Conservation (phyloP, 305 asterid species). For the Nicotiana rustica region DNA sequence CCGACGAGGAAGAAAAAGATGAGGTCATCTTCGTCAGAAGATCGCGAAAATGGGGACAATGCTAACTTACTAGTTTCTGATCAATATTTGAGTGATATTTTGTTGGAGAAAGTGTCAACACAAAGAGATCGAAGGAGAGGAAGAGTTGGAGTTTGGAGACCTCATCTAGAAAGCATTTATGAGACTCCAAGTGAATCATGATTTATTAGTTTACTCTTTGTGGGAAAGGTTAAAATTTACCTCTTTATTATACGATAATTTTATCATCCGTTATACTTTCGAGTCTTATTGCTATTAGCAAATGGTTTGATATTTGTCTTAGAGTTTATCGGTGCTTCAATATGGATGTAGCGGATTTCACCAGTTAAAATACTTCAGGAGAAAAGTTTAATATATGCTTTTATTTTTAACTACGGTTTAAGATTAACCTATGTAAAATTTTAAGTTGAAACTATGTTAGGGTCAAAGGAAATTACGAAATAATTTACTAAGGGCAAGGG, state of each 20-base stretch:
- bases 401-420: neutral
- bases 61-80: slow-evolving; percentile 47
- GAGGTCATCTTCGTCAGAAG: neutral
- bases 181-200: slow-evolving; percentile 65
- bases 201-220: neutral
- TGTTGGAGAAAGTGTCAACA: slow-evolving; percentile 67
- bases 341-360: neutral
- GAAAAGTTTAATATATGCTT: neutral
- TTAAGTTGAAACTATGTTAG: neutral
- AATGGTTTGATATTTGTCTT: neutral
- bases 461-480: neutral
- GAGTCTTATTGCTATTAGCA: neutral
- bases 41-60: slow-evolving; percentile 29
- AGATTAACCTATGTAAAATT: neutral
- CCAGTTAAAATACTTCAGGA: neutral
- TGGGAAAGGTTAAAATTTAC: neutral
- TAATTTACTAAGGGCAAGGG: neutral
- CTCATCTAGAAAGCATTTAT: slow-evolving; percentile 83
- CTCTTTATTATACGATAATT: neutral
- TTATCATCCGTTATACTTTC: neutral
- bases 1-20: slow-evolving; percentile 47
- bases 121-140: slow-evolving; percentile 84
- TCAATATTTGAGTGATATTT: slow-evolving; percentile 72
- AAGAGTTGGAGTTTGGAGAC: slow-evolving; percentile 81
- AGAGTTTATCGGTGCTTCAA: neutral